phyloP scores from a whole-genome alignment of 2,329 filamentous ascomycete genomes.

The Scopulariopsis brevicaulis region DNA sequence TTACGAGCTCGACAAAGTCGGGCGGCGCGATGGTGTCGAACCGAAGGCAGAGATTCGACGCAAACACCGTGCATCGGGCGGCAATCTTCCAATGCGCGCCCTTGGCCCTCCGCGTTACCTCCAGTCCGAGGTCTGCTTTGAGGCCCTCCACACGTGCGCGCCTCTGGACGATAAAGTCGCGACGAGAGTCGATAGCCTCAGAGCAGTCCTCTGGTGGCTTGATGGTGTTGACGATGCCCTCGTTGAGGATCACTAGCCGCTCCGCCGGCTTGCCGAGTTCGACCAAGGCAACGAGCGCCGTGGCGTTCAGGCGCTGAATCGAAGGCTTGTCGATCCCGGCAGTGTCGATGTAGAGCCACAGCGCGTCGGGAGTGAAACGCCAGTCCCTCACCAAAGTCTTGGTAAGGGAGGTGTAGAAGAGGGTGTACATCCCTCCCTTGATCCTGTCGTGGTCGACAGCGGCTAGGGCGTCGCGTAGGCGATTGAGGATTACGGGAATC shows the following conservation, averaged over 20 bases:
- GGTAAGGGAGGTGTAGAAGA: conserved; percentile 78
- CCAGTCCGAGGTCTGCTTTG: conserved; percentile 69
- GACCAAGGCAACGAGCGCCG: conserved; percentile 73
- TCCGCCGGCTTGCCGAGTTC: conserved; percentile 88
- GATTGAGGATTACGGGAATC: conserved; percentile 74
- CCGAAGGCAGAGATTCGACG: conserved; percentile 81
- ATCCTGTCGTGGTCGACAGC: conserved; percentile 79
- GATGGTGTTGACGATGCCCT: conserved; percentile 58
- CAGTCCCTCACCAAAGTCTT: conserved; percentile 87
- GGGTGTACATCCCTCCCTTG: conserved; percentile 85
- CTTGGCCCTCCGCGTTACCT: conserved; percentile 67
- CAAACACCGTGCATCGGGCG: conserved; percentile 77
- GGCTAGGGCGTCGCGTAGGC: conserved; percentile 67
- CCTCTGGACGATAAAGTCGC: conserved; percentile 64
- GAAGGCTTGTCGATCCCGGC: conserved; percentile 87
- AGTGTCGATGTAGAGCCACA: conserved; percentile 81
- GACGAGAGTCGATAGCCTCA: conserved; percentile 38
- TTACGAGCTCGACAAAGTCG: conserved; percentile 73
- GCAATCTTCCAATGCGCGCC: conserved; percentile 95
- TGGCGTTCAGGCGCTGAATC: conserved; percentile 78
- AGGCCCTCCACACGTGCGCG: conserved; percentile 69
- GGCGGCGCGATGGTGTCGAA: conserved; percentile 79
- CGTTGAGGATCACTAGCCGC: conserved; percentile 71
- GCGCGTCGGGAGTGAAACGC: conserved; percentile 85
- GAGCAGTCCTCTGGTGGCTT: conserved; percentile 53